Evolutionary conservation across 805 yeast genomes (phyloP), one percentile per base, ranked within the genome.

Genomic region (Peterozyma toletana): DNA sequence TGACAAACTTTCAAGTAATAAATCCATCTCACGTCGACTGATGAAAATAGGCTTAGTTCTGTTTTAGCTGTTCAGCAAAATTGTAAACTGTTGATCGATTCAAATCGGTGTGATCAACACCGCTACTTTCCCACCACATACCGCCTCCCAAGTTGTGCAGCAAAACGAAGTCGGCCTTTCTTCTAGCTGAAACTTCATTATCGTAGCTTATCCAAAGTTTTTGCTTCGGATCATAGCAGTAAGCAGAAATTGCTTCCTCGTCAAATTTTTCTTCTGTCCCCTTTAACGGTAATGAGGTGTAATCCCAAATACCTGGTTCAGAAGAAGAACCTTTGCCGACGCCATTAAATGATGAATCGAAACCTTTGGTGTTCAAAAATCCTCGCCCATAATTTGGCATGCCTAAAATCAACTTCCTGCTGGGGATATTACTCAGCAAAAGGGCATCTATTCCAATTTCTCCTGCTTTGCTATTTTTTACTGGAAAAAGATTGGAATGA

Each of bases 111-210:
- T 61, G 55, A 2, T 61, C 53, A 54, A 88, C 96, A 2, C 96
- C 96, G 45, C 82, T 73, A 0, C 96, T 82, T 54, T 91, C 97
- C 98, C 98, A 91, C 83, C 86, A 90, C 78, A 93, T 81, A 0
- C 86, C 96, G 0, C 99, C 98, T 0, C 83, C 95, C 9, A 89
- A 63, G 0, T 66, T 55, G 6, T 64, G 59, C 16, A 60, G 51
- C 35, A 50, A 52, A 7, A 83, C 77, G 52, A 77, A 88, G 29
- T 64, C 53, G 0, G 87, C 88, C 58, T 91, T 93, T 14, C 53
- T 52, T 9, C 57, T 53, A 2, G 74, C 77, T 2, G 83, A 70
- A 4, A 67, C 64, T 0, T 66, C 67, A 48, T 75, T 83, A 57
- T 91, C 99, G 59, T 84, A 91, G 6, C 75, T 70, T 2, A 84